These are phyloP conservation scores for Anethum foeniculum DNA, from an alignment of 140 eudicot species.

Conservation along the genomic window DNA sequence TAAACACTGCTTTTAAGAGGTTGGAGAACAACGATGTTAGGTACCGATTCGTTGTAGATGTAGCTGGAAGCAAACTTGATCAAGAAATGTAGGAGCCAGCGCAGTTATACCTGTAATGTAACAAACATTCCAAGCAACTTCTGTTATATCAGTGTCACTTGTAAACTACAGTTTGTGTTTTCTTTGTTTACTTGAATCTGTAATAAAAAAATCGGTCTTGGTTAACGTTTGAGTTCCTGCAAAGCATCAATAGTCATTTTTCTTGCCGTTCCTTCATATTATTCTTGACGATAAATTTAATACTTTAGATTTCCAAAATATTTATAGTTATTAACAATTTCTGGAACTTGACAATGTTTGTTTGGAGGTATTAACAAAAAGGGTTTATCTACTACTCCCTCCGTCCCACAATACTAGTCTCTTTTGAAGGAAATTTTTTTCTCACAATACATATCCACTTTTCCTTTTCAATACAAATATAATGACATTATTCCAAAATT, in stretches of 20 bases:
- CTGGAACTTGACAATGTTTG: no score
- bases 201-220: not conserved
- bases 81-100: not conserved
- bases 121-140: not conserved
- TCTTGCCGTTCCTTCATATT: not conserved
- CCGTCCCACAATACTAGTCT: no score
- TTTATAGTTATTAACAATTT: no score
- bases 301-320: no score
- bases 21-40: slow-evolving; percentile 86
- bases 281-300: no score
- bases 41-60: slow-evolving; percentile 88
- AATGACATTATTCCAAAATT: no score
- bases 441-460: no score
- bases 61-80: slow-evolving; percentile 75
- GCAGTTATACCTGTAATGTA: not conserved
- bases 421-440: no score
- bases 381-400: no score
- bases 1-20: slow-evolving; percentile 79
- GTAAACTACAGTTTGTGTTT: not conserved
- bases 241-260: not conserved
- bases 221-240: not conserved
- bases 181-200: not conserved
- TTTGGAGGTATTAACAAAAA: no score
- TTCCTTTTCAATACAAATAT: no score
- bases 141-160: not conserved